A percentile compares a stretch with the other conserved stretches of the same genome.
Conservation (phyloP, 1,139 yeast genomes). For the Kazachstania sp. region DNA sequence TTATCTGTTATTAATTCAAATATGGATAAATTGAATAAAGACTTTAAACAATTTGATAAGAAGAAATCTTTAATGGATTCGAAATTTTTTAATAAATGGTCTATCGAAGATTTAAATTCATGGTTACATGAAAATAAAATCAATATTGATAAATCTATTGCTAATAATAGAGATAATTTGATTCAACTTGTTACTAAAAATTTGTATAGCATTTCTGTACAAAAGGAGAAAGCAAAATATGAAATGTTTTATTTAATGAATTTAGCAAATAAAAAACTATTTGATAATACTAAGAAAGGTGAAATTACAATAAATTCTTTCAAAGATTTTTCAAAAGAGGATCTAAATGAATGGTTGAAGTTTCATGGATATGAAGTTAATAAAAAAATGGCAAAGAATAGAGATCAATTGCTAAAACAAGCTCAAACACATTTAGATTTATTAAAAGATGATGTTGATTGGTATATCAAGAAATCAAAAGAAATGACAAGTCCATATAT, state of each 20-base stretch:
- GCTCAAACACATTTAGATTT: slow-evolving; percentile 34
- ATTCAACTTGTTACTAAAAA: slow-evolving; percentile 38
- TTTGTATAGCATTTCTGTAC: slow-evolving; percentile 36
- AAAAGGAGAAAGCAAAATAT: slow-evolving; percentile 34
- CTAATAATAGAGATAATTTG: slow-evolving; percentile 36
- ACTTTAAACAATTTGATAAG: slow-evolving; percentile 35
- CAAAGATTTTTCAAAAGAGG: slow-evolving; percentile 41
- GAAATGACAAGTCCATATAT: slow-evolving; percentile 30
- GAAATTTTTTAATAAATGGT: slow-evolving; percentile 37
- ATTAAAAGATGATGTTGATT: slow-evolving; percentile 35
- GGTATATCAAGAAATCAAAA: slow-evolving; percentile 33
- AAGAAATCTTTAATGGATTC: slow-evolving; percentile 44
- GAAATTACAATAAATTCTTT: slow-evolving; percentile 38
- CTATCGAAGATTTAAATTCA: slow-evolving; percentile 35
- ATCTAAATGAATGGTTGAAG: slow-evolving; percentile 41
- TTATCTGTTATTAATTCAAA: slow-evolving; percentile 34
- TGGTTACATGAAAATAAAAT: slow-evolving; percentile 44
- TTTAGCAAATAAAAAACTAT: slow-evolving; percentile 32
- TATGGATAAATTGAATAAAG: slow-evolving; percentile 34
- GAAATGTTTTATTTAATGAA: slow-evolving; percentile 37
- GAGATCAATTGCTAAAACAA: slow-evolving; percentile 33
- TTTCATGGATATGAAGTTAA: slow-evolving; percentile 37
- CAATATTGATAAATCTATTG: slow-evolving; percentile 34
- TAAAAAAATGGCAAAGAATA: slow-evolving; percentile 30
- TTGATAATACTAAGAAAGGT: slow-evolving; percentile 34